Conservation (phyloP, 73 alveolate genomes). For the Paramecium primaurelia region DNA sequence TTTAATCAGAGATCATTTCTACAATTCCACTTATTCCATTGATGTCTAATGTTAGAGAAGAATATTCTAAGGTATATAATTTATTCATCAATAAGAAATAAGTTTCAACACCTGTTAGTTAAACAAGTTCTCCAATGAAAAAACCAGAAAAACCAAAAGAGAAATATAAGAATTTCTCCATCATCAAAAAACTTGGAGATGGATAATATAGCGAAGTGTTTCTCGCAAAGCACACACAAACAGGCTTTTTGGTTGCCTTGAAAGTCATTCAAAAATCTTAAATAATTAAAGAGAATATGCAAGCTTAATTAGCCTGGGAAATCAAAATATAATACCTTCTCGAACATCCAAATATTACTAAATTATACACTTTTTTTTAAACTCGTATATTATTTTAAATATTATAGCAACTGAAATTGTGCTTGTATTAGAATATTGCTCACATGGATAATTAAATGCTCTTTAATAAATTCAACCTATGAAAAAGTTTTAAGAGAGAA, state of each 20-base stretch:
- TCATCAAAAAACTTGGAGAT: slow-evolving; percentile 21
- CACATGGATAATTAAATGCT: slow-evolving; percentile 29
- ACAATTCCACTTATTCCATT: background rate
- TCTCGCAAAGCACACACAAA: slow-evolving; percentile 15
- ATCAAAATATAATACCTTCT: slow-evolving; percentile 7
- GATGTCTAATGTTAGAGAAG: background rate
- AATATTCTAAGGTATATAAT: background rate
- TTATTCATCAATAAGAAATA: background rate
- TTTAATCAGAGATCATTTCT: background rate
- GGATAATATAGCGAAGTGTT: slow-evolving; percentile 46
- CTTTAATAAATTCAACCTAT: background rate
- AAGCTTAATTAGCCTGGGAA: slow-evolving; percentile 36
- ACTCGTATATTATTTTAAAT: background rate
- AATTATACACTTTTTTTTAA: slow-evolving; percentile 16
- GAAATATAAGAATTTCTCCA: background rate
- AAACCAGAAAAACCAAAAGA: background rate
- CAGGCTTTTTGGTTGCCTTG: slow-evolving; percentile 52
- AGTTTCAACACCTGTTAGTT: background rate
- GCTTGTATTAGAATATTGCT: background rate
- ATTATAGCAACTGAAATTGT: slow-evolving; percentile 38
- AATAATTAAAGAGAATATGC: slow-evolving; percentile 16
- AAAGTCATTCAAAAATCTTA: slow-evolving; percentile 41
- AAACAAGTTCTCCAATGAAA: background rate
- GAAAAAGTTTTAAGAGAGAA: slow-evolving; percentile 24
- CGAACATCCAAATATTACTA: slow-evolving; percentile 36